Base-by-base conservation (phyloP, 192 early-diverging fungal genomes). In the Piromyces sp. region DNA sequence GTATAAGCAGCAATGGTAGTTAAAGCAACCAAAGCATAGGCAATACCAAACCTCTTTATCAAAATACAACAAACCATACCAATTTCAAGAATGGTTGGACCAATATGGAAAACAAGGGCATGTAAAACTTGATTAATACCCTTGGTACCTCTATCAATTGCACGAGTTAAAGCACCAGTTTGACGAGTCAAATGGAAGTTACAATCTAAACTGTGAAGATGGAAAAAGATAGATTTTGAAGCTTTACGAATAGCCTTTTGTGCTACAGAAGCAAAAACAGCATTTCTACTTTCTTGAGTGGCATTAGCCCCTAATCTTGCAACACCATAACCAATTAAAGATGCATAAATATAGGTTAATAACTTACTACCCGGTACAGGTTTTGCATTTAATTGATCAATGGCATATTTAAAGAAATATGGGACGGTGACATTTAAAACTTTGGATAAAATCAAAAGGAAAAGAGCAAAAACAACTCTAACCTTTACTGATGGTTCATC, bases 61-160 rank as follows among this genome's bases (percentile, higher is more conserved):
- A 99, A 85, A 80, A 99, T 97, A 81, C 92, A 92, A 80, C 96
- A 98, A 13, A 99, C 98, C 83, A 99, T 93, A 7, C 93, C 89
- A 33, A 99, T 98, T 85, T 99, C 98, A 12, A 99, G 87, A 6
- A 93, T 88, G 38, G 98, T 99, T 3, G 98, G 98, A 33, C 96
- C 88, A 26, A 99, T 88, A 85, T 99, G 96, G 85, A 99, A 95
- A 14, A 99, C 95, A 86, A 98, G 89, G 29, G 95, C 95, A 29
- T 93, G 94, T 30, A 99, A 91, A 51, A 99, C 90, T 86, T 97
- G 96, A 83, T 95, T 96, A 84, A 99, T 98, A n/a, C 97, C 94
- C 88, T 95, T 95, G 84, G 87, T 90, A 82, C 95, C 95, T 29
- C 98, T 90, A 87, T 99, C 98, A 82, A 99, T 96, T 30, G 98